Conservation (phyloP, 2,329 filamentous ascomycete genomes). For the Apiospora rasikravindrae region DNA sequence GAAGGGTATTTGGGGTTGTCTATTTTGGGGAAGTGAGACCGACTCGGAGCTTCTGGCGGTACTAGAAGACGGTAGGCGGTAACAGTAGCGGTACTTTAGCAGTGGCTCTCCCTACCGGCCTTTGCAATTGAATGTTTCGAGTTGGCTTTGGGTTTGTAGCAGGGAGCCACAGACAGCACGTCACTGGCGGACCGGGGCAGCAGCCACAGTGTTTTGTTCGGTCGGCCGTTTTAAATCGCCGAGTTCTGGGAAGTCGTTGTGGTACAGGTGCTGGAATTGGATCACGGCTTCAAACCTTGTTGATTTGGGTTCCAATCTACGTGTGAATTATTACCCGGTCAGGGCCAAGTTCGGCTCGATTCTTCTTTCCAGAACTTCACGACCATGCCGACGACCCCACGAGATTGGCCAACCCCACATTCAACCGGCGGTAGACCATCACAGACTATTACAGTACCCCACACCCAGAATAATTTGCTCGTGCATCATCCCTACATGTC, state of each 20-base stretch:
- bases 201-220: neutral
- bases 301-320: neutral
- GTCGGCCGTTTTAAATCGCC: slow-evolving; percentile 8
- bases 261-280: no score
- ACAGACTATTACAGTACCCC: neutral
- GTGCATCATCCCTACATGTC: neutral
- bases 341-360: neutral
- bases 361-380: neutral
- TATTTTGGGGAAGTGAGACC: neutral
- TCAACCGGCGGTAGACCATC: neutral
- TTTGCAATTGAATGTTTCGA: neutral
- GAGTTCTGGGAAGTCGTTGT: neutral
- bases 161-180: neutral
- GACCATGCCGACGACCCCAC: slow-evolving; percentile 8
- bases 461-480: neutral
- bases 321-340: slow-evolving; percentile 14
- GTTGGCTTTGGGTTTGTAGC: no score
- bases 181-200: neutral
- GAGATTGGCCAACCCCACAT: neutral
- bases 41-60: neutral
- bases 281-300: no score
- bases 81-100: neutral
- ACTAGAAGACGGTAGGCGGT: neutral
- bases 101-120: neutral
- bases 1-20: neutral